phyloP scores from a whole-genome alignment of 169 alveolate species.

The Eimeria falciformis region DNA sequence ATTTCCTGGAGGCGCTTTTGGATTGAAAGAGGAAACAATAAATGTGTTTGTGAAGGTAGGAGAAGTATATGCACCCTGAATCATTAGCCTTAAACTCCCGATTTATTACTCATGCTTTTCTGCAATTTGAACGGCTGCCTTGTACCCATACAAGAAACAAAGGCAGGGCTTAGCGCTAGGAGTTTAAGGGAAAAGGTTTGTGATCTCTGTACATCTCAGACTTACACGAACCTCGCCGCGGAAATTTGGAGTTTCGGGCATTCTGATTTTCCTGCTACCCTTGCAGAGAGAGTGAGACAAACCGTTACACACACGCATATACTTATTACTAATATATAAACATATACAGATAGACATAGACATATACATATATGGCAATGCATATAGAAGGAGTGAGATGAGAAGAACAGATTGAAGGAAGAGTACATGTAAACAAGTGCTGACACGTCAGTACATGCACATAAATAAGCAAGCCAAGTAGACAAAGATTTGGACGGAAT shows the following conservation, averaged over 20 bases:
- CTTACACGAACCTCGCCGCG: too few species aligned
- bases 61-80: too few species aligned
- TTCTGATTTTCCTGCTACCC: neutral
- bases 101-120: too few species aligned
- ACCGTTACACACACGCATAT: neutral
- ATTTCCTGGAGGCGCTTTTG: neutral
- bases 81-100: too few species aligned
- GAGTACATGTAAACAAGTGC: too few species aligned
- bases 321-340: neutral
- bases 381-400: neutral
- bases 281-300: neutral
- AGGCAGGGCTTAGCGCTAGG: neutral
- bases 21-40: too few species aligned
- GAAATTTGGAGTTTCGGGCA: too few species aligned
- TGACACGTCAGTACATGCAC: neutral
- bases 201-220: neutral
- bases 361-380: too few species aligned
- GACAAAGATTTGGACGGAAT: neutral
- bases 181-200: neutral
- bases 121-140: too few species aligned
- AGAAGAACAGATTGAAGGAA: neutral
- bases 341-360: too few species aligned
- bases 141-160: too few species aligned
- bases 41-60: too few species aligned
- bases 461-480: neutral